Evolutionary conservation across 306 rosid genomes (phyloP), one percentile per base, ranked within the genome.

Genomic region (Bauhinia variegata): DNA sequence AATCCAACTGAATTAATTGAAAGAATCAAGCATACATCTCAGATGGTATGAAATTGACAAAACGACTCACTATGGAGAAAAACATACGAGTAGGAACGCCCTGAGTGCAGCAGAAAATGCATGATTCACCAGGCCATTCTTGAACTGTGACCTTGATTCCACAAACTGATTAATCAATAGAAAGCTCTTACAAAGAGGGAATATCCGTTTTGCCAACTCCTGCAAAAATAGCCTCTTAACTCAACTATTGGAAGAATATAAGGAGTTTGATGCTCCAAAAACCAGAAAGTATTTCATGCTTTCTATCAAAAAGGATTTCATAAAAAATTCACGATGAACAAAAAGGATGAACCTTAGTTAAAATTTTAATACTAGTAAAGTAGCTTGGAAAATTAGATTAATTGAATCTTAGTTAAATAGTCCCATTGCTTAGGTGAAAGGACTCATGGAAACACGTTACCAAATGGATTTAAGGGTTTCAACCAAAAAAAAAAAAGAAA

Each of bases 41-140:
- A 74, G 34, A 14, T 19, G 38, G 14, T 55, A 63, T 17, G 38
- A 70, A 23, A 79, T 80, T 47, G 15, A 75, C 41, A 60, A 67
- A 59, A 80, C 65, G 74, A 73, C 56, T 69, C 72, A 68, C 80
- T 67, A 60, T 38, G 59, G 50, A 64, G 72, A 75, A 62, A 54
- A 74, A 78, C 88, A 71, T 89, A 93, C 98, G 14, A 93, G 86
- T 75, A 93, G 95, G 66, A 93, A 87, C 5, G 93, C 97, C 79
- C 97, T 81, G 33, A 93, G 81, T 31, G 98, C 97, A 63, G 98
- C 97, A 84, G 98, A 83, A 79, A 93, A 93, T 52, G 98, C 98
- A 59, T 93, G 98, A 82, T 89, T 93, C 62, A 93, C 96, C 42
- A 93, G 82, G 58, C 98, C 98, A 80, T 74, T 86, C 79, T 88